phyloP scores from a whole-genome alignment of 805 yeast species.

The Saccharomycodes ludwigii region DNA sequence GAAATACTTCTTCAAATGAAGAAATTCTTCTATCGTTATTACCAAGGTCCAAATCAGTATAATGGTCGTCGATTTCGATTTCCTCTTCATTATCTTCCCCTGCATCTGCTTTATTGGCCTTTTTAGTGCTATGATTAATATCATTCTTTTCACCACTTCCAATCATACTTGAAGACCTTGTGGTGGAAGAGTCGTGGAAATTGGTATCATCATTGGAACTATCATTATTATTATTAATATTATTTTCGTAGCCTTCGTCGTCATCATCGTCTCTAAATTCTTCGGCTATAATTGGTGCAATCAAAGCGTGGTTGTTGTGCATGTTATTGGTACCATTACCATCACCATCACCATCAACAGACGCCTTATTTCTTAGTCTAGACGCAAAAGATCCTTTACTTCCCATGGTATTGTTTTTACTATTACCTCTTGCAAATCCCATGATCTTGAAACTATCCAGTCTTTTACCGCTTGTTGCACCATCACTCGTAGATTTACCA shows the following conservation, averaged over 20 bases:
- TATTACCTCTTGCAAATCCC: neutral
- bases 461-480: constrained; percentile 12
- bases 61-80: no score
- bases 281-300: neutral
- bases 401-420: neutral
- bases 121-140: no score
- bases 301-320: neutral
- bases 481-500: constrained; percentile 8
- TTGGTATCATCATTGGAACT: no score
- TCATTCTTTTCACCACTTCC: neutral
- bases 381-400: neutral
- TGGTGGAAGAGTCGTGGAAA: neutral
- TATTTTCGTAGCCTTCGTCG: neutral
- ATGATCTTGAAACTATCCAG: constrained; percentile 4
- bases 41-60: no score
- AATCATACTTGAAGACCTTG: neutral
- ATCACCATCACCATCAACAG: neutral
- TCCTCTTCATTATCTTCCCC: neutral
- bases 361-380: neutral
- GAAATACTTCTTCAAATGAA: no score
- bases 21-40: no score
- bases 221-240: no score
- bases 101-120: neutral
- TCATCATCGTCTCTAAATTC: neutral
- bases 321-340: neutral